phyloP scores from a whole-genome alignment of 768 basidiomycete species.

The Mrakia blollopis region DNA sequence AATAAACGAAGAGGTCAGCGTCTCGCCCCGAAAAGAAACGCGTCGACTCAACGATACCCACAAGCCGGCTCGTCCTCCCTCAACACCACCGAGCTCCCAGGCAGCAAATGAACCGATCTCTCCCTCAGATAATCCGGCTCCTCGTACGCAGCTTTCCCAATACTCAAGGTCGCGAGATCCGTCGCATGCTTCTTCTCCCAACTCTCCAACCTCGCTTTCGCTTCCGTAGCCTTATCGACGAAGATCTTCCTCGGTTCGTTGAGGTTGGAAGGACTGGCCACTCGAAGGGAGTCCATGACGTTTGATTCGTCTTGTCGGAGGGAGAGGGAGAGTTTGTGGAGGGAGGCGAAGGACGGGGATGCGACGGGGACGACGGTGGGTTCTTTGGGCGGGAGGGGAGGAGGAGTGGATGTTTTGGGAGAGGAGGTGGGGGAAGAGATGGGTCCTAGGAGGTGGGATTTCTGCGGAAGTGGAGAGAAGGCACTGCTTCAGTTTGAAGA shows the following conservation, averaged over 20 bases:
- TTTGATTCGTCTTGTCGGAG: conserved; percentile 2
- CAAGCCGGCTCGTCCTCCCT: conserved; percentile 49
- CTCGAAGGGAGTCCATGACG: conserved; percentile 10
- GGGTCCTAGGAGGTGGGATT: neutral
- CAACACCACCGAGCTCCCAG: conserved; percentile 63
- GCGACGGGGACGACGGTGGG: neutral
- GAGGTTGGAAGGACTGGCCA: neutral
- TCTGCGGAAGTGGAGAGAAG: neutral
- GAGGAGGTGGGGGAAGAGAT: neutral
- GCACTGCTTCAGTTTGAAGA: neutral
- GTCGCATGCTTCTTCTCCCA: conserved; percentile 19
- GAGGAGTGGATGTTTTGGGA: neutral
- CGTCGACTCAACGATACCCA: no score
- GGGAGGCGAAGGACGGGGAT: conserved; percentile 6
- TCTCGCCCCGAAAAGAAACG: no score
- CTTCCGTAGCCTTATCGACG: conserved; percentile 3
- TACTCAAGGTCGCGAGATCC: neutral
- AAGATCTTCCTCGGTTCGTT: conserved; percentile 20
- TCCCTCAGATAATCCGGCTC: conserved; percentile 23
- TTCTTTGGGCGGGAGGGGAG: neutral
- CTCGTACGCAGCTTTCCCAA: neutral
- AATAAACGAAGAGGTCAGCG: no score
- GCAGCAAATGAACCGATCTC: conserved; percentile 57
- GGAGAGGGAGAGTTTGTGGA: neutral
- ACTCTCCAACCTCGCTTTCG: neutral